Evolutionary conservation across 1,284 basidiomycete genomes (phyloP), one percentile per base, ranked within the genome.

Genomic region (Agaricales sp.): DNA sequence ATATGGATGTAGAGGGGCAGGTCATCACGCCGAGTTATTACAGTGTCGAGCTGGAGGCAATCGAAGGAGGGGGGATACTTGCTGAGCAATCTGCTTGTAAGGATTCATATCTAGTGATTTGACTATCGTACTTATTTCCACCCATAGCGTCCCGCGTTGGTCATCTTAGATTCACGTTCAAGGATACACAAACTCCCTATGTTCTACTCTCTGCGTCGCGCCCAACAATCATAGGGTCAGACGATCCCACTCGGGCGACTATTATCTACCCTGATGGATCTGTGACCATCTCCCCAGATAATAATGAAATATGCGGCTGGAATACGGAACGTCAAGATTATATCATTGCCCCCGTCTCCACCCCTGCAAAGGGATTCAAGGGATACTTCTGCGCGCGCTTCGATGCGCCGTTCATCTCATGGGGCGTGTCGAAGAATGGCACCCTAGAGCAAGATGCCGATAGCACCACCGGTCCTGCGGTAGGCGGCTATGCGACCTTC

Each of bases 381-480:
- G 86, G 83, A 0, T 88, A 86, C 69, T 91, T 87, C 61, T 86
- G 83, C 46, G 87, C 82, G 4, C 76, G 82, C 13, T 87, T 92
- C 58, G 75, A 80, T 45, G 56, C 59, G 14, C 66, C 73, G 0
- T 76, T 80, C 53, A 54, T 57, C 12, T 63, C 60, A 1, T 74
- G 64, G 55, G 82, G 83, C 2, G 65, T 75, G 8, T 67, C 75
- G 2, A 67, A 73, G 49, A 75, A 78, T 43, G 72, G 70, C 4
- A 73, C 69, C 1, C 47, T 72, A 3, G 57, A 50, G 14, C 59
- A 57, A 2, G 67, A 62, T 24, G 6, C 21, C 13, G 56, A 58
- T 14, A 78, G 77, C 3, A 41, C 18, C 39, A 16, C 39, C 18
- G 39, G 39, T 20, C 57, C 70, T 0, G 58, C 76, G 13, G 62